Evolutionary conservation across 2,329 filamentous ascomycete species (phyloP).

Genomic region (Aspergillus novoparasiticus): DNA sequence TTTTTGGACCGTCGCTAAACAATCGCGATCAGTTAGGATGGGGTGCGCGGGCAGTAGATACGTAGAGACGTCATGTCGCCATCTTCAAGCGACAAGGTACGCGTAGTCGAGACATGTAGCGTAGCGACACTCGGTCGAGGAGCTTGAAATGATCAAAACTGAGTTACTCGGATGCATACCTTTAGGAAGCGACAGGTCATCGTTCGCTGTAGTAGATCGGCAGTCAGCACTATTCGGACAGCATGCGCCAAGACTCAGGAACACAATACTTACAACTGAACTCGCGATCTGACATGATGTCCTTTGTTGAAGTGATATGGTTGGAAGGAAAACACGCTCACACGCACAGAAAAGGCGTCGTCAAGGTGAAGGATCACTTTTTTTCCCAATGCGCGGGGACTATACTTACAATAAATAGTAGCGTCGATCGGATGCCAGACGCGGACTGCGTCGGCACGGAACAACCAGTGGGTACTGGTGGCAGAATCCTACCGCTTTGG

Average conservation of each 20-base stretch:
- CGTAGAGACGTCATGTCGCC: background rate
- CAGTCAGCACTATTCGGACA: constrained; percentile 22
- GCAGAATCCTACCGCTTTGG: constrained; percentile 11
- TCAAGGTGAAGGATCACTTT: constrained; percentile 7
- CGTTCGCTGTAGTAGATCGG: constrained; percentile 47
- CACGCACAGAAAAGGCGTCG: background rate
- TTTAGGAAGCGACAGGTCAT: constrained; percentile 64
- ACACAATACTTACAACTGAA: constrained; percentile 48
- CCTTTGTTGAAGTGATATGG: background rate
- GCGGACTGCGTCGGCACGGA: constrained; percentile 9
- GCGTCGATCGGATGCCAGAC: constrained; percentile 4
- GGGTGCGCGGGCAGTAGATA: background rate
- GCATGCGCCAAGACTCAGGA: constrained; percentile 14
- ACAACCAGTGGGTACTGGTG: constrained; percentile 4
- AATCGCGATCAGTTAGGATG: constrained; percentile 9
- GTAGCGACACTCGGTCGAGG: background rate
- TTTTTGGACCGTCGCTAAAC: constrained; percentile 68
- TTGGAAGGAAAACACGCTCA: background rate
- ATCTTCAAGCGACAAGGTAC: background rate
- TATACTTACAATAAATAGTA: constrained; percentile 13
- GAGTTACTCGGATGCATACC: constrained; percentile 37
- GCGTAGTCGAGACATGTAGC: background rate
- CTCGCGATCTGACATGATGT: constrained; percentile 58
- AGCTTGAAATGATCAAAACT: background rate
- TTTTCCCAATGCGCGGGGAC: constrained; percentile 12